phyloP scores from a whole-genome alignment of 108 stramenopile species.

The Fistulifera pelliculosa region DNA sequence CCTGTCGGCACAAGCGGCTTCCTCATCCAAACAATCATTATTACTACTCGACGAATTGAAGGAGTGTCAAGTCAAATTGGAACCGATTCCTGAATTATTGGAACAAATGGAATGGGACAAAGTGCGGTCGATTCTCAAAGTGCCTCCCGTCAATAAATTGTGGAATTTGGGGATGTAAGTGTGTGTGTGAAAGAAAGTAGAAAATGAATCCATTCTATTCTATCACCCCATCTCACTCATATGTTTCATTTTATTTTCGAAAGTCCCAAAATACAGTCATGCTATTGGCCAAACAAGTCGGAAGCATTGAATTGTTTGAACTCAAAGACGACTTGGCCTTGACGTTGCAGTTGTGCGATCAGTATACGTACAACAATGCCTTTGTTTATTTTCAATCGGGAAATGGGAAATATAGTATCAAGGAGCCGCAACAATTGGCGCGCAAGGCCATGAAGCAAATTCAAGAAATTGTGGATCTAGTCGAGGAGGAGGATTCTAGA shows the following conservation, averaged over 20 bases:
- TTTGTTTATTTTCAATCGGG: conserved; percentile 4
- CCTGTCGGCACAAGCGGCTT: neutral
- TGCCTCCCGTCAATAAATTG: conserved; percentile 56
- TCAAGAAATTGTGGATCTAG: conserved; percentile 20
- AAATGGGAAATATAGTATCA: conserved; percentile 21
- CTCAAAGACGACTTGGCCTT: conserved; percentile 59
- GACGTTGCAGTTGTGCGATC: conserved; percentile 69
- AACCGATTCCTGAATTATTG: conserved; percentile 36
- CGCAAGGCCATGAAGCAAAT: conserved; percentile 44
- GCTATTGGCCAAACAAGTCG: conserved; percentile 55
- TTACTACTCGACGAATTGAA: neutral
- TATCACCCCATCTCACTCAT: neutral
- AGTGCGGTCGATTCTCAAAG: conserved; percentile 63
- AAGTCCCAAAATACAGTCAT: conserved; percentile 41
- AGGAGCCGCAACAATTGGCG: conserved; percentile 45
- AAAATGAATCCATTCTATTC: neutral
- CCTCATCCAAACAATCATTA: too few species aligned
- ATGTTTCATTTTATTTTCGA: too few species aligned
- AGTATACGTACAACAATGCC: conserved; percentile 47
- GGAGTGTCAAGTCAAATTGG: conserved; percentile 17
- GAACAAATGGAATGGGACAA: conserved; percentile 56
- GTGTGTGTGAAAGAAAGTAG: too few species aligned
- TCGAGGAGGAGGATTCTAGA: too few species aligned
- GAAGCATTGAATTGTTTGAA: conserved; percentile 54
- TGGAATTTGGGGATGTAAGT: conserved; percentile 65